Evolutionary conservation across 768 basidiomycete genomes (phyloP).

Genomic region (Tricholoma terreum): DNA sequence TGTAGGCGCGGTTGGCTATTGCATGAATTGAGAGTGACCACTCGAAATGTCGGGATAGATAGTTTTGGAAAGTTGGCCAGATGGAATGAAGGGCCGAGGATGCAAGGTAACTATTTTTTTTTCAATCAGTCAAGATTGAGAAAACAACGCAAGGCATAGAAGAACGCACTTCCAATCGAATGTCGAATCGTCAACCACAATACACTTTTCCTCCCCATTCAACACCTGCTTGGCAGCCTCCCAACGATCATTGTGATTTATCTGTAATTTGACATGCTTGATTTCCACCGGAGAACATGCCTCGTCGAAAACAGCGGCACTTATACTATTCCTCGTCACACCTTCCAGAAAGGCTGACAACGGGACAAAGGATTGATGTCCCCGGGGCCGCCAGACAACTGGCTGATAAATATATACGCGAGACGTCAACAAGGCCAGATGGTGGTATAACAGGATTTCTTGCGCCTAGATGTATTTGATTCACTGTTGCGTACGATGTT

Average conservation of each 20-base stretch:
- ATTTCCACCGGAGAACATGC: conserved; percentile 38
- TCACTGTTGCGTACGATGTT: neutral
- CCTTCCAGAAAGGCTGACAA: conserved; percentile 43
- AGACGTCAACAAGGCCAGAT: conserved; percentile 37
- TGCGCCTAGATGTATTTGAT: conserved; percentile 31
- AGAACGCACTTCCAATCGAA: conserved; percentile 40
- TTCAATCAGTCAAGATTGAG: neutral
- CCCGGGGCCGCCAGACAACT: conserved; percentile 43
- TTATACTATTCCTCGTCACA: conserved; percentile 35
- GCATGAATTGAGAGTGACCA: conserved; percentile 36
- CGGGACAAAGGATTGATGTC: conserved; percentile 37
- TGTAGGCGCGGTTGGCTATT: conserved; percentile 34
- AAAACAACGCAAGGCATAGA: neutral
- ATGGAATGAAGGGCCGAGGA: conserved; percentile 35
- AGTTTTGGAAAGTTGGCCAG: conserved; percentile 40
- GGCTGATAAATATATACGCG: conserved; percentile 46
- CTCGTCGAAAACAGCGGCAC: conserved; percentile 33
- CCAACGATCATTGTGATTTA: conserved; percentile 32
- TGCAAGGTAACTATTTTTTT: conserved; percentile 33
- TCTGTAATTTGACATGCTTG: conserved; percentile 30
- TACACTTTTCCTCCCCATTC: conserved; percentile 33
- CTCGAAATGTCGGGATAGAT: conserved; percentile 37
- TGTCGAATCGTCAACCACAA: conserved; percentile 43
- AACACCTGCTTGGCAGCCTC: conserved; percentile 32
- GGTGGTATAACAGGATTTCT: conserved; percentile 45